Evolutionary conservation across 2,329 filamentous ascomycete species (phyloP).

Genomic region (Ascochyta pisi): DNA sequence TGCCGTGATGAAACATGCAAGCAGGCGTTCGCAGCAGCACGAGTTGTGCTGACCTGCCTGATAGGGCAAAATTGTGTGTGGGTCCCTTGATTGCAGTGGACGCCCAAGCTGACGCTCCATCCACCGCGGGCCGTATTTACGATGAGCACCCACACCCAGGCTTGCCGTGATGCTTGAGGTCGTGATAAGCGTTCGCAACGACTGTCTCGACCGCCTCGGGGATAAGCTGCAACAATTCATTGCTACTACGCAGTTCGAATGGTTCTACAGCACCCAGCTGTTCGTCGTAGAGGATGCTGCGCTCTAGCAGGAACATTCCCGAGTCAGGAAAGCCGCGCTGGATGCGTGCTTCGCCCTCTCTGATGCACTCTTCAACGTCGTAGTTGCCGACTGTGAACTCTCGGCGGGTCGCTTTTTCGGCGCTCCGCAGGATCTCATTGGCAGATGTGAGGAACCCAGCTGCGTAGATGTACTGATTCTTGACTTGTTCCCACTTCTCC

Average conservation of each 20-base stretch:
- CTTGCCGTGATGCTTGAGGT: conserved; percentile 31
- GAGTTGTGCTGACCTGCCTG: conserved; percentile 9
- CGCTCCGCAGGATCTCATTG: conserved; percentile 39
- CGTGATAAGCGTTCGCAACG: conserved; percentile 27
- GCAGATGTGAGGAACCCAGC: conserved; percentile 41
- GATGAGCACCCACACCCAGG: conserved; percentile 45
- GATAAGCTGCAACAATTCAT: conserved; percentile 23
- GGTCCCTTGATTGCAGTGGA: conserved; percentile 12
- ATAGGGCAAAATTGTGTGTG: conserved; percentile 6
- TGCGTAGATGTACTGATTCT: conserved; percentile 47
- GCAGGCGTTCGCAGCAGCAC: background rate
- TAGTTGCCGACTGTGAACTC: conserved; percentile 42
- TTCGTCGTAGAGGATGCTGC: conserved; percentile 48
- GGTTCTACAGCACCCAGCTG: conserved; percentile 27
- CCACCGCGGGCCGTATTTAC: conserved; percentile 9
- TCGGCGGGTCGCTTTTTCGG: conserved; percentile 36
- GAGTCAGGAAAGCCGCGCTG: conserved; percentile 48
- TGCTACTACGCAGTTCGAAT: conserved; percentile 37
- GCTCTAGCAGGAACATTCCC: conserved; percentile 49
- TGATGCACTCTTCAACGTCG: conserved; percentile 44
- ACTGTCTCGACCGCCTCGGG: conserved; percentile 30
- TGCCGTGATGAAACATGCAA: conserved; percentile 7
- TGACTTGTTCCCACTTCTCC: conserved; percentile 41
- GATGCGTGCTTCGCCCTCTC: conserved; percentile 46
- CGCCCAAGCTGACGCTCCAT: background rate